A percentile compares a stretch with the other conserved stretches of the same genome.
These are phyloP conservation scores for Chytriomyces sp. DNA, from an alignment of 192 early-diverging fungal genomes.

Conservation along the genomic window DNA sequence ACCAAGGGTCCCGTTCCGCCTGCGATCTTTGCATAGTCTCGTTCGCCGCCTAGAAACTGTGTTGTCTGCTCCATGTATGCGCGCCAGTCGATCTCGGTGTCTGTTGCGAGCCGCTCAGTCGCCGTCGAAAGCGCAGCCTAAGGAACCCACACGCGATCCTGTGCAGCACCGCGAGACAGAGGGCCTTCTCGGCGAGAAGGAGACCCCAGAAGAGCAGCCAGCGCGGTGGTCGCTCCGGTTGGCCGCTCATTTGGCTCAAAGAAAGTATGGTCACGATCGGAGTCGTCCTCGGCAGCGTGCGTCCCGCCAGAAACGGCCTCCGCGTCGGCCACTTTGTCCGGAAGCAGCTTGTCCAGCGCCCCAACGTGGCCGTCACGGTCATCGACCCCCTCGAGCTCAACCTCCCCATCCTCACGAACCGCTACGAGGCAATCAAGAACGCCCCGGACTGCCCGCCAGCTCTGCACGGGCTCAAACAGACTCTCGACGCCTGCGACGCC, in stretches of 20 bases:
- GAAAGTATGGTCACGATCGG: conserved; percentile 10
- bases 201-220: conserved; percentile 10
- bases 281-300: conserved; percentile 30
- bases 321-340: conserved; percentile 29
- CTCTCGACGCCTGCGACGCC: conserved; percentile 27
- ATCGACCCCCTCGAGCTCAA: conserved; percentile 2
- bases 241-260: too few species aligned
- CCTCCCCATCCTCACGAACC: background rate
- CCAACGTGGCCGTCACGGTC: background rate
- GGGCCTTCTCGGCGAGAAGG: conserved; percentile 6
- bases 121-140: background rate
- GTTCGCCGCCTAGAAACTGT: conserved; percentile 78
- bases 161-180: conserved; percentile 3
- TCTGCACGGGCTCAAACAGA: conserved; percentile 9
- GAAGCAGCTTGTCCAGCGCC: background rate
- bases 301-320: conserved; percentile 14
- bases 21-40: conserved; percentile 74
- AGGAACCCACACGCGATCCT: background rate
- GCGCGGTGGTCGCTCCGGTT: background rate
- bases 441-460: conserved; percentile 11
- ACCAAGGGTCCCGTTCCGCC: conserved; percentile 96
- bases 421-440: conserved; percentile 18
- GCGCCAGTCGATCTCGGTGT: conserved; percentile 97
- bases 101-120: too few species aligned
- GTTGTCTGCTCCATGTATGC: conserved; percentile 94